These are phyloP conservation scores for Cytidiella melzeri DNA, from an alignment of 768 basidiomycete genomes.

Conservation along the genomic window DNA sequence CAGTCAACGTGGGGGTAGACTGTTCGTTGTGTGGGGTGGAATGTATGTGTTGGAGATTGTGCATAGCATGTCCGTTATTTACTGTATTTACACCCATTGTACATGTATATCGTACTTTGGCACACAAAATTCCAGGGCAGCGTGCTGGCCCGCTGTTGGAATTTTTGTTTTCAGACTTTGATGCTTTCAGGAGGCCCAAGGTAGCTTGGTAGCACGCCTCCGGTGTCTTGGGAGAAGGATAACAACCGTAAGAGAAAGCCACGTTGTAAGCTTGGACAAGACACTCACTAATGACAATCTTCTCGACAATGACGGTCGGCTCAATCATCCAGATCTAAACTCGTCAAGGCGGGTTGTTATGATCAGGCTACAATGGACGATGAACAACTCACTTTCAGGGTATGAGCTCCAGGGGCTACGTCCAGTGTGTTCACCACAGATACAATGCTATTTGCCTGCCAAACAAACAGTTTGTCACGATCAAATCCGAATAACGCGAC, in stretches of 20 bases:
- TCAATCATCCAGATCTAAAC: slow-evolving; percentile 50
- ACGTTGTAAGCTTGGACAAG: neutral
- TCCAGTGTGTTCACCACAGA: slow-evolving; percentile 33
- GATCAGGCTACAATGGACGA: too few species aligned
- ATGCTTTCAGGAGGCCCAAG: slow-evolving; percentile 60
- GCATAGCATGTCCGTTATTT: too few species aligned
- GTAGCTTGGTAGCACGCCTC: slow-evolving; percentile 49
- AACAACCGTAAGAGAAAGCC: neutral
- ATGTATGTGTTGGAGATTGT: too few species aligned
- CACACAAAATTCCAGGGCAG: too few species aligned
- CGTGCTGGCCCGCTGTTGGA: neutral
- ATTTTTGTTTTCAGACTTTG: slow-evolving; percentile 6
- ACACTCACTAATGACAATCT: slow-evolving; percentile 48
- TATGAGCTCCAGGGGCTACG: slow-evolving; percentile 48
- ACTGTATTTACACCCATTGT: neutral
- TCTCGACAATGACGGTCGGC: slow-evolving; percentile 54
- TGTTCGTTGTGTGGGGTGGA: too few species aligned
- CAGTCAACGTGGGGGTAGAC: too few species aligned
- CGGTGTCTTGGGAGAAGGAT: slow-evolving; percentile 39
- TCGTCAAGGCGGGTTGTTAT: too few species aligned
- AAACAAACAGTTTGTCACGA: neutral
- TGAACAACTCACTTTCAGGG: slow-evolving; percentile 41
- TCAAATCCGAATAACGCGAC: neutral
- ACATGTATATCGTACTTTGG: too few species aligned
- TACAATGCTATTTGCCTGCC: slow-evolving; percentile 41